Conservation (phyloP, 2,329 filamentous ascomycete species). For the Didymella pinodella region DNA sequence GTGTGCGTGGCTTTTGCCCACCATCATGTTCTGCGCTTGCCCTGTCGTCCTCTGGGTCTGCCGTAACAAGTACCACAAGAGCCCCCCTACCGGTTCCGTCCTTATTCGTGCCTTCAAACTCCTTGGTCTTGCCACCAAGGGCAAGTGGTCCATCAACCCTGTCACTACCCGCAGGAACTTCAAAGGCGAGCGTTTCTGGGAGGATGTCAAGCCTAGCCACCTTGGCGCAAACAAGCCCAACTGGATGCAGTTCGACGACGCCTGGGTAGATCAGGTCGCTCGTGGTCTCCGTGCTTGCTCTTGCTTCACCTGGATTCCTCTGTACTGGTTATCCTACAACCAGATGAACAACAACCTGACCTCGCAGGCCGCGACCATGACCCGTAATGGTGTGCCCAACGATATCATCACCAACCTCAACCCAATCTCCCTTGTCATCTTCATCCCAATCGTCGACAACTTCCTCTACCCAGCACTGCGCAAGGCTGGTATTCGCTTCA, state of each 20-base stretch:
- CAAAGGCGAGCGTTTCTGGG: constrained; percentile 68
- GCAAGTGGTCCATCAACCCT: constrained; percentile 68
- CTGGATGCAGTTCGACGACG: constrained; percentile 86
- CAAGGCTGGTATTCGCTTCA: constrained; percentile 58
- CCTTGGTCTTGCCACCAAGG: constrained; percentile 68
- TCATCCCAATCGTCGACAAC: constrained; percentile 63
- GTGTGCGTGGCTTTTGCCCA: constrained; percentile 74
- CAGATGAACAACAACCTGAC: constrained; percentile 65
- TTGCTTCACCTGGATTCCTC: constrained; percentile 62
- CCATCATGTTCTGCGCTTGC: constrained; percentile 68
- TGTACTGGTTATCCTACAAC: constrained; percentile 59
- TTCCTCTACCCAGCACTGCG: constrained; percentile 62
- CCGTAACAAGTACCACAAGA: constrained; percentile 68
- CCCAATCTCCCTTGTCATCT: constrained; percentile 61
- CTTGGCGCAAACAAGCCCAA: constrained; percentile 64
- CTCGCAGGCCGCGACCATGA: constrained; percentile 64
- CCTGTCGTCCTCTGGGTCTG: constrained; percentile 68
- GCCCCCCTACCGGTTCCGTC: constrained; percentile 75
- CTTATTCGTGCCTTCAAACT: constrained; percentile 71
- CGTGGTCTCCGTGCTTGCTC: constrained; percentile 51
- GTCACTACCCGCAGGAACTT: constrained; percentile 66
- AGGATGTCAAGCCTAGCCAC: constrained; percentile 71
- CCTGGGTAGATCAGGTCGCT: constrained; percentile 72
- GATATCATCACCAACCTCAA: constrained; percentile 65
- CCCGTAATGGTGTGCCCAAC: constrained; percentile 62